Percentiles rank a stretch among this genome's conserved stretches.
phyloP scores from a whole-genome alignment of 1,284 basidiomycete species.

The Cutaneotrichosporon dermatis region DNA sequence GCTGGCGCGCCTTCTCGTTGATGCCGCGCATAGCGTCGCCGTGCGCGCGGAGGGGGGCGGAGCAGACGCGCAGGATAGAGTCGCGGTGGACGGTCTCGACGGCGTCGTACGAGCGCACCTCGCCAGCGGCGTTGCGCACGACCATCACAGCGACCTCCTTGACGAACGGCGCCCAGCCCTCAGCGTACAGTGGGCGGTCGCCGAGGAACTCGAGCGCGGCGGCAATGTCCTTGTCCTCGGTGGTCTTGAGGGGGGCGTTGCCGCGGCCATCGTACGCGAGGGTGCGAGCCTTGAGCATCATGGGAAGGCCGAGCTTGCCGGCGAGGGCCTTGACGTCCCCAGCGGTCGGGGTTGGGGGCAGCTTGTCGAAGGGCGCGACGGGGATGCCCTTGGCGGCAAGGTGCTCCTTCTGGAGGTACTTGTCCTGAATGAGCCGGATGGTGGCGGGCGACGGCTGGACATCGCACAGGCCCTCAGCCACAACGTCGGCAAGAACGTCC shows the following conservation, averaged over 20 bases:
- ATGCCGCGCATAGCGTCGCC: slow-evolving; percentile 51
- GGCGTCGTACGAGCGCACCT: slow-evolving; percentile 78
- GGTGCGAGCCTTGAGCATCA: slow-evolving; percentile 95
- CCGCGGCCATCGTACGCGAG: slow-evolving; percentile 95
- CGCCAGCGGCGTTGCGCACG: slow-evolving; percentile 70
- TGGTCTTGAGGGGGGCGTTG: slow-evolving; percentile 70
- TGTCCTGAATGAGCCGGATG: slow-evolving; percentile 91
- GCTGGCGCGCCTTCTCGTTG: slow-evolving; percentile 59
- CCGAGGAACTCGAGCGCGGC: slow-evolving; percentile 66
- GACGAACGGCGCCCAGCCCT: slow-evolving; percentile 85
- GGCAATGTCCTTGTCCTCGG: slow-evolving; percentile 53
- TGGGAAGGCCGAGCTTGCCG: slow-evolving; percentile 67
- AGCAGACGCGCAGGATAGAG: slow-evolving; percentile 88
- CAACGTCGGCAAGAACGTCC: slow-evolving; percentile 65
- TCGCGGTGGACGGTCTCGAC: slow-evolving; percentile 96
- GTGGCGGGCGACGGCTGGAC: slow-evolving; percentile 84
- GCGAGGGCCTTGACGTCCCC: slow-evolving; percentile 60
- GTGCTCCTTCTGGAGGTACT: slow-evolving; percentile 82
- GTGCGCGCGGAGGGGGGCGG: slow-evolving; percentile 64
- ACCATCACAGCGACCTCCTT: slow-evolving; percentile 98
- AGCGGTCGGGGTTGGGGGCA: slow-evolving; percentile 47
- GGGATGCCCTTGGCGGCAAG: slow-evolving; percentile 60
- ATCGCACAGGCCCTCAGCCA: slow-evolving; percentile 55
- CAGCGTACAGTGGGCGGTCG: slow-evolving; percentile 72
- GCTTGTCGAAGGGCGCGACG: slow-evolving; percentile 66